Percentiles rank a stretch among this genome's conserved stretches.
These are phyloP conservation scores for Hypsizygus marmoreus DNA, from an alignment of 768 basidiomycete species.

Conservation along the genomic window DNA sequence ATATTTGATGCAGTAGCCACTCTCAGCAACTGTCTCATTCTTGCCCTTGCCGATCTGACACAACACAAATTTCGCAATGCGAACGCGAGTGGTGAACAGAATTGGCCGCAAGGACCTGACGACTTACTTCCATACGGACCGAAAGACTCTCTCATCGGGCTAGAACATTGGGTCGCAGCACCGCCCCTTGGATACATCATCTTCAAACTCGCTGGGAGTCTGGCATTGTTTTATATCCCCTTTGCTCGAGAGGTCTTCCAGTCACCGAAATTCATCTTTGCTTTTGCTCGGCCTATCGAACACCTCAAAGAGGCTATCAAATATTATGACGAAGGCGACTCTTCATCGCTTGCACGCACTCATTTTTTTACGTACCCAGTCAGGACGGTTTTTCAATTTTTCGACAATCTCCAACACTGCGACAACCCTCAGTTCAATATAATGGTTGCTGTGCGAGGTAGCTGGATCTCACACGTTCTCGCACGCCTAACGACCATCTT, in stretches of 20 bases:
- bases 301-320: neutral
- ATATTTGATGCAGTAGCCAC: slow-evolving; percentile 16
- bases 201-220: slow-evolving; percentile 10
- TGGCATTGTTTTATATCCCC: slow-evolving; percentile 10
- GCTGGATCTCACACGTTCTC: neutral
- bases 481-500: slow-evolving; percentile 8
- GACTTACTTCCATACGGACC: slow-evolving; percentile 16
- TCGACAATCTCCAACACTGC: neutral
- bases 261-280: slow-evolving; percentile 1
- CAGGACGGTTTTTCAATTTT: neutral
- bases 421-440: neutral
- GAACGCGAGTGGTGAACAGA: slow-evolving; percentile 5
- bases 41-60: slow-evolving; percentile 11
- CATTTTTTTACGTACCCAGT: neutral
- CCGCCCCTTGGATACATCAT: slow-evolving; percentile 7
- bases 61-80: slow-evolving; percentile 15
- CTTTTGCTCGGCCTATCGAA: neutral
- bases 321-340: neutral
- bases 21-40: slow-evolving; percentile 7
- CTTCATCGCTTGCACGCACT: neutral
- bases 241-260: slow-evolving; percentile 12
- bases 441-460: neutral
- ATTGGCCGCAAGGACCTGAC: slow-evolving; percentile 14
- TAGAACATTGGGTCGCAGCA: slow-evolving; percentile 10
- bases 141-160: slow-evolving; percentile 5